A percentile compares a stretch with the other conserved stretches of the same genome.
Conservation (phyloP, 2,329 filamentous ascomycete species). For the Trichoderma sp. region DNA sequence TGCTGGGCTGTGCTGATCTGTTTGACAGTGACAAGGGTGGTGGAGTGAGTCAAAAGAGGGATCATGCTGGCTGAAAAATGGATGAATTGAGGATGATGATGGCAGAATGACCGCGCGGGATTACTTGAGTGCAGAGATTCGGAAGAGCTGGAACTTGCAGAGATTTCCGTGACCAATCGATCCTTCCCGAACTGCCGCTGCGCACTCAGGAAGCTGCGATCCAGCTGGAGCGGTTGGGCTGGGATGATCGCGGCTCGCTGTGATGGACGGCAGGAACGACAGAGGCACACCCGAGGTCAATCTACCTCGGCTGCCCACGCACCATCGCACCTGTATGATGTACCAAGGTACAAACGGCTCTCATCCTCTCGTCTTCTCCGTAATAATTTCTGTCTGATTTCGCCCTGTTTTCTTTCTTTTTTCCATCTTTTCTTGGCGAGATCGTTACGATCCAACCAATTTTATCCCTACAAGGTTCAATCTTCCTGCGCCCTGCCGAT, state of each 20-base stretch:
- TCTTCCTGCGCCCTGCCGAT: not conserved
- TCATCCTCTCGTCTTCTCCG: not conserved
- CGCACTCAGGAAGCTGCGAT: not conserved
- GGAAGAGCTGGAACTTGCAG: not conserved
- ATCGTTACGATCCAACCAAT: slow-evolving; percentile 9
- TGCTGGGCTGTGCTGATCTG: slow-evolving; percentile 15
- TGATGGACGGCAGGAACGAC: not conserved
- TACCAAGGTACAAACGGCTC: not conserved
- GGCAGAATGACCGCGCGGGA: not conserved
- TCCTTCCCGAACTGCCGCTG: not conserved
- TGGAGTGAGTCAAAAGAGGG: not conserved
- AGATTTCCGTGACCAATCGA: not conserved
- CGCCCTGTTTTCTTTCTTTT: not conserved
- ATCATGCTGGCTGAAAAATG: not conserved
- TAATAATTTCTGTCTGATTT: not conserved
- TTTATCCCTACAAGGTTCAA: not conserved
- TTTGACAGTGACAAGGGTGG: slow-evolving; percentile 1
- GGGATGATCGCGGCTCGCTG: not conserved
- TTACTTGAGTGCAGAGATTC: not conserved
- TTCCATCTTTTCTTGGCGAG: not conserved
- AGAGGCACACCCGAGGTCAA: not conserved
- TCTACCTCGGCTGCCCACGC: not conserved
- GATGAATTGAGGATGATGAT: not conserved
- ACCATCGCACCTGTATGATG: not conserved
- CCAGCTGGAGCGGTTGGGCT: not conserved